Percentiles rank a stretch among this genome's conserved stretches.
Evolutionary conservation across 352 stramenopile genomes (phyloP).

Genomic region (Phytophthora sansomeana): DNA sequence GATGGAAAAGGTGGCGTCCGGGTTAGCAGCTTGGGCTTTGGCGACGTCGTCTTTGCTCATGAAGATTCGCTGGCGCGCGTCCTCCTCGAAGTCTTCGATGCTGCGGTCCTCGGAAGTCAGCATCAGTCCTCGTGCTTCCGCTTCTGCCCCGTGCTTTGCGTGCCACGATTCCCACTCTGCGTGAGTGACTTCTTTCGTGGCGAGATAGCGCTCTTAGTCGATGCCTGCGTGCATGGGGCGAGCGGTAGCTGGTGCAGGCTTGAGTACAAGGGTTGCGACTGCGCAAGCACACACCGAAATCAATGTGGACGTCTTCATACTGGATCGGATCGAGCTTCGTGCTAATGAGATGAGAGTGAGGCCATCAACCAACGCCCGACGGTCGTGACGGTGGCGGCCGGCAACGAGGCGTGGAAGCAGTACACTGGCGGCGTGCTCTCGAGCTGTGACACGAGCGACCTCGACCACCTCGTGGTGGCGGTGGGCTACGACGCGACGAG

Average conservation of each 20-base stretch:
- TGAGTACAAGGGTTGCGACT: background rate
- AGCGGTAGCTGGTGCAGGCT: slow-evolving; percentile 5
- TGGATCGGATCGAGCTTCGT: background rate
- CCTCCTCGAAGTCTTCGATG: slow-evolving; percentile 32
- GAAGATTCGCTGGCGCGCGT: slow-evolving; percentile 41
- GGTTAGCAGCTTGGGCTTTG: slow-evolving; percentile 27
- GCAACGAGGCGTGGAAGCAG: slow-evolving; percentile 95
- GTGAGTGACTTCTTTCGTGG: slow-evolving; percentile 34
- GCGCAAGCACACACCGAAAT: background rate
- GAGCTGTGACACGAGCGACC: slow-evolving; percentile 67
- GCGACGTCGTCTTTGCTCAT: no score
- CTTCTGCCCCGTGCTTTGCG: slow-evolving; percentile 4
- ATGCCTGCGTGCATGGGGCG: slow-evolving; percentile 40
- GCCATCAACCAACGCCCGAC: slow-evolving; percentile 93
- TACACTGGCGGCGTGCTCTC: slow-evolving; percentile 94
- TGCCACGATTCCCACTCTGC: no score
- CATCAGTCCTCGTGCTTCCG: slow-evolving; percentile 20
- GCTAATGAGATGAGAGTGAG: no score
- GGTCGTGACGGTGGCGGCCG: slow-evolving; percentile 92
- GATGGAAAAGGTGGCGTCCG: slow-evolving; percentile 45
- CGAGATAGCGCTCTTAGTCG: slow-evolving; percentile 44
- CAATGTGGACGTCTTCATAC: slow-evolving; percentile 59
- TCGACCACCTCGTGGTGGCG: slow-evolving; percentile 96
- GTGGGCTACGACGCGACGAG: slow-evolving; percentile 92
- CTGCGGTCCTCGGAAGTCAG: slow-evolving; percentile 26